phyloP scores from a whole-genome alignment of 1,139 yeast genomes.

The Protomyces gravidus region DNA sequence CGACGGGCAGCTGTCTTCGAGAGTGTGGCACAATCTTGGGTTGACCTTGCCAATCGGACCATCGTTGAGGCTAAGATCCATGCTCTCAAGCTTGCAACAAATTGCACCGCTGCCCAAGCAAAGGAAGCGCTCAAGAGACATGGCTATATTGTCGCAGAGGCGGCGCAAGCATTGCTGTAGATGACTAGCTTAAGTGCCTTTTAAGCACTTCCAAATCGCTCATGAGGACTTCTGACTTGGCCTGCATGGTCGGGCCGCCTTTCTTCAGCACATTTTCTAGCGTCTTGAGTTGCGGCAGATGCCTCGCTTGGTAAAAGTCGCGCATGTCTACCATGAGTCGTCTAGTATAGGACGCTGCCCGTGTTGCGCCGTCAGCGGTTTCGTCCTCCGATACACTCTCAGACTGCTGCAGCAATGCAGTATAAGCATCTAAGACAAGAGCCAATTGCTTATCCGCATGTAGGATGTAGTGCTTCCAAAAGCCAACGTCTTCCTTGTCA shows the following conservation, averaged over 20 bases:
- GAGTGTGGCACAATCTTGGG: conserved; percentile 20
- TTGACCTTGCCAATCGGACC: conserved; percentile 25
- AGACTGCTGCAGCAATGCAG: background rate
- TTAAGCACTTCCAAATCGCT: background rate
- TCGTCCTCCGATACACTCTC: background rate
- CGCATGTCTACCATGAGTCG: conserved; percentile 12
- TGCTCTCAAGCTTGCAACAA: conserved; percentile 10
- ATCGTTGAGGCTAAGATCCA: conserved; percentile 2
- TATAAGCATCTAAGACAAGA: conserved; percentile 11
- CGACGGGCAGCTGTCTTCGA: conserved; percentile 14
- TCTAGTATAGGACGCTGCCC: background rate
- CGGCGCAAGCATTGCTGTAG: conserved; percentile 17
- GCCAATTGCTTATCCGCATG: conserved; percentile 9
- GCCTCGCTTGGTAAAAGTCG: conserved; percentile 9
- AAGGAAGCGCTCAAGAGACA: conserved; percentile 12
- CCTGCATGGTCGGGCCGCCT: conserved; percentile 13
- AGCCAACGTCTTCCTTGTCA: conserved; percentile 24
- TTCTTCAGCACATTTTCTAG: background rate
- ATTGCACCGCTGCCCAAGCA: conserved; percentile 4
- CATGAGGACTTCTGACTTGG: conserved; percentile 15
- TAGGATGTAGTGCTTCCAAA: conserved; percentile 23
- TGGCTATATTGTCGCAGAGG: conserved; percentile 18
- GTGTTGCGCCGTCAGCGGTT: background rate
- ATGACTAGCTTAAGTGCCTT: background rate
- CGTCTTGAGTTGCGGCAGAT: conserved; percentile 1